Conservation (phyloP, 306 rosid genomes). For the Pueraria montana region DNA sequence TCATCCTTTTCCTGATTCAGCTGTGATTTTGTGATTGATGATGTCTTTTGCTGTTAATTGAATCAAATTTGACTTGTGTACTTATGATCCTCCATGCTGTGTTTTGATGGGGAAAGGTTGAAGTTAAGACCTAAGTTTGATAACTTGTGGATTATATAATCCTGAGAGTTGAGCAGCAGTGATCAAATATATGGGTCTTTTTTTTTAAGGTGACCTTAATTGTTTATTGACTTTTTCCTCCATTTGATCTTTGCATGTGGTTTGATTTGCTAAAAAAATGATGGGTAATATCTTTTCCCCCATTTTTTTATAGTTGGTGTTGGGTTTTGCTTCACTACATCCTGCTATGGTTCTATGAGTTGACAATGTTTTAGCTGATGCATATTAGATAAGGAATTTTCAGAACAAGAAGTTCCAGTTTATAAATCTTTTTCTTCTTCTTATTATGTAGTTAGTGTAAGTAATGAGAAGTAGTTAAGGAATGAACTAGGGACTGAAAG, state of each 20-base stretch:
- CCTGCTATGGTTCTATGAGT: conserved; percentile 28
- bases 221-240: conserved; percentile 6
- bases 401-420: not conserved
- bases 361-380: conserved; percentile 16
- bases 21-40: conserved; percentile 19
- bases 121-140: conserved; percentile 30
- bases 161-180: conserved; percentile 35
- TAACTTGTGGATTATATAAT: conserved; percentile 35
- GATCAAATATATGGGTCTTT: conserved; percentile 2
- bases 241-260: conserved; percentile 37
- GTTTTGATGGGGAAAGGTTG: conserved; percentile 42
- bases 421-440: not conserved
- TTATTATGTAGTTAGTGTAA: not conserved
- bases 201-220: conserved; percentile 19
- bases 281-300: not conserved
- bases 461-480: not conserved
- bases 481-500: conserved; percentile 36
- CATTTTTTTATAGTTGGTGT: not conserved
- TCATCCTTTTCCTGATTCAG: conserved; percentile 28
- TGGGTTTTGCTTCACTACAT: conserved; percentile 28
- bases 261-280: conserved; percentile 9
- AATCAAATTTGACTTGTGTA: conserved; percentile 27
- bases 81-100: conserved; percentile 36
- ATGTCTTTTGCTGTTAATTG: conserved; percentile 6
- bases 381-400: conserved; percentile 20